Percentiles rank a stretch among this genome's conserved stretches.
These are phyloP conservation scores for Avena eriantha DNA, from an alignment of 176 grass and related monocot species.

Conservation along the genomic window DNA sequence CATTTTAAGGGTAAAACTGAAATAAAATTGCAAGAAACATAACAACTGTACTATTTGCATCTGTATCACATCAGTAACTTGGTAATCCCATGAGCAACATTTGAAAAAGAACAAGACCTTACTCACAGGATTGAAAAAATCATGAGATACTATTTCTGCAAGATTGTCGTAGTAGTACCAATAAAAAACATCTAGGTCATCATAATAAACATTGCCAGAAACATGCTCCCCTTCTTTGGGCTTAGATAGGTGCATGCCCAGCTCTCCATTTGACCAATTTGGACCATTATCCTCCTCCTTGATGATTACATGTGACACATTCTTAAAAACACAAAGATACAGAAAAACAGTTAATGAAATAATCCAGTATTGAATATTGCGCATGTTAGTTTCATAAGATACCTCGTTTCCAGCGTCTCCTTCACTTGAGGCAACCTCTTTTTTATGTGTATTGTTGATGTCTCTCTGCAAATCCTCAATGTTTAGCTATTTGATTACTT, in stretches of 20 bases:
- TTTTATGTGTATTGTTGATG: slow-evolving; percentile 29
- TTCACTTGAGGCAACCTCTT: slow-evolving; percentile 42
- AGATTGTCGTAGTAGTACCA: slow-evolving; percentile 49
- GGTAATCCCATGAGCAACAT: background rate
- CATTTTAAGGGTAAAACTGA: slow-evolving; percentile 29
- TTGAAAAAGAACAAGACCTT: background rate
- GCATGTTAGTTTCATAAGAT: background rate
- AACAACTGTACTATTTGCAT: background rate
- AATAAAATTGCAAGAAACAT: background rate
- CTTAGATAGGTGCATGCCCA: slow-evolving; percentile 5
- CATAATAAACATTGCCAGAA: slow-evolving; percentile 45
- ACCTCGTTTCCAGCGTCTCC: slow-evolving; percentile 36
- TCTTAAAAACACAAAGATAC: slow-evolving; percentile 20
- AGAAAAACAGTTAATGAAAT: slow-evolving; percentile 14
- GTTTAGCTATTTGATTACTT: slow-evolving; percentile 78
- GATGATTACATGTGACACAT: slow-evolving; percentile 8
- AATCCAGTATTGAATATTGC: background rate
- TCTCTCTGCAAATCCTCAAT: slow-evolving; percentile 43
- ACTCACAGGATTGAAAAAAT: slow-evolving; percentile 16
- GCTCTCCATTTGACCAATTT: slow-evolving; percentile 33
- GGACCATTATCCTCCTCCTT: slow-evolving; percentile 41
- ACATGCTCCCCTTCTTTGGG: slow-evolving; percentile 36
- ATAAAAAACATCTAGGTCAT: slow-evolving; percentile 58
- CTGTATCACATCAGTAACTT: background rate
- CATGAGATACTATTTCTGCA: background rate